Percentiles rank a stretch among this genome's conserved stretches.
Conservation (phyloP, 306 rosid species). For the Acacia confusa region DNA sequence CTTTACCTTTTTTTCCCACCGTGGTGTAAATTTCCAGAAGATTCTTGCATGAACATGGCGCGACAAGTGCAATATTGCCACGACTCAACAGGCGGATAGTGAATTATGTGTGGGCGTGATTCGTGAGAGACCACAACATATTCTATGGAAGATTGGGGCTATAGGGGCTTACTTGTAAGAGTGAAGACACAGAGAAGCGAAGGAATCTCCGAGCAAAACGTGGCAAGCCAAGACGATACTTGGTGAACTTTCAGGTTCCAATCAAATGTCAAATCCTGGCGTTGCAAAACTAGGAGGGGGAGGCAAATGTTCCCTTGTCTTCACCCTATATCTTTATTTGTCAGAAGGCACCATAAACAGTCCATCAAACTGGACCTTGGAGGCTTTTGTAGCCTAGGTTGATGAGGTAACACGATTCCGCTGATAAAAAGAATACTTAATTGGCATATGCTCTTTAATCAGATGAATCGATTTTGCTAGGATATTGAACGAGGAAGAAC, state of each 20-base stretch:
- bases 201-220: constrained; percentile 27
- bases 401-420: constrained; percentile 86
- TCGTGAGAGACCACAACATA: background rate
- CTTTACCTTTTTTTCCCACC: background rate
- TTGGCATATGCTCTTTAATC: background rate
- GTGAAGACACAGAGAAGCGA: background rate
- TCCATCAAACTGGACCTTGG: constrained; percentile 63
- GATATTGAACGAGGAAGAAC: too few species aligned
- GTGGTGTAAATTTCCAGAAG: constrained; percentile 9
- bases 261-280: constrained; percentile 78
- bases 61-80: constrained; percentile 29
- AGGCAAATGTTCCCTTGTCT: constrained; percentile 65
- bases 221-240: constrained; percentile 28
- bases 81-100: background rate
- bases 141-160: constrained; percentile 27
- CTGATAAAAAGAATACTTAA: background rate
- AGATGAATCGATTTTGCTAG: background rate
- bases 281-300: constrained; percentile 69
- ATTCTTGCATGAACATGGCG: constrained; percentile 23
- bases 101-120: constrained; percentile 4
- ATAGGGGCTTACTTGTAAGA: constrained; percentile 23
- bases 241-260: background rate
- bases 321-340: constrained; percentile 68
- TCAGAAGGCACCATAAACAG: constrained; percentile 52
- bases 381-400: constrained; percentile 74